phyloP scores from a whole-genome alignment of 345 rosid species.

The Ricinus communis region DNA sequence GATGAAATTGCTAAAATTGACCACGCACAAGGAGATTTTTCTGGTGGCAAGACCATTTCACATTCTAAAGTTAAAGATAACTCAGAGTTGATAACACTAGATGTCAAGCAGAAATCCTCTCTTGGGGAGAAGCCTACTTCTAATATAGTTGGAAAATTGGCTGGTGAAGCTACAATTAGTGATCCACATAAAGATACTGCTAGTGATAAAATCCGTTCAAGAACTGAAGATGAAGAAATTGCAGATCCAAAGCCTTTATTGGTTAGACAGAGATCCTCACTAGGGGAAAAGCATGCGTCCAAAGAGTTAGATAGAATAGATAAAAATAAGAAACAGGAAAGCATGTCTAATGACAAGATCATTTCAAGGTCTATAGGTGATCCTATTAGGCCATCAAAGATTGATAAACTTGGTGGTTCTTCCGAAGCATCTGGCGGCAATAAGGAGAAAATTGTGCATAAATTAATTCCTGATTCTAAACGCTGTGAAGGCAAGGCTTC shows the following conservation, averaged over 20 bases:
- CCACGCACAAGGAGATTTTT: background rate
- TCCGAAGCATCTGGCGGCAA: conserved; percentile 26
- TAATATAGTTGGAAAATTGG: background rate
- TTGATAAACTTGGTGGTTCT: conserved; percentile 43
- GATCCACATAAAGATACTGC: background rate
- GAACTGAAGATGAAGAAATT: conserved; percentile 20
- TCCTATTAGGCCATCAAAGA: conserved; percentile 48
- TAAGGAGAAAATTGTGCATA: conserved; percentile 30
- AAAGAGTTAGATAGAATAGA: background rate
- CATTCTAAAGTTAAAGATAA: conserved; percentile 18
- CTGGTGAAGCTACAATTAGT: background rate
- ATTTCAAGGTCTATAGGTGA: conserved; percentile 19
- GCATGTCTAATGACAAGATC: background rate
- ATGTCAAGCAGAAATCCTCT: background rate
- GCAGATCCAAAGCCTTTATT: conserved; percentile 4
- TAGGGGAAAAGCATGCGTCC: background rate
- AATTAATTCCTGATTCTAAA: conserved; percentile 23
- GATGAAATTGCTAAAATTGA: background rate
- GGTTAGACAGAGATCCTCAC: background rate
- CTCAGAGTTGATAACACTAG: background rate
- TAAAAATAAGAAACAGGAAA: background rate
- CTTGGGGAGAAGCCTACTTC: conserved; percentile 2
- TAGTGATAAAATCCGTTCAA: conserved; percentile 4
- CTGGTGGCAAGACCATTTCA: conserved; percentile 2
- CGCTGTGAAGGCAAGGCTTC: conserved; percentile 21